Conservation (phyloP, 139 green algal species). For the Limnomonas spitsbergensis region DNA sequence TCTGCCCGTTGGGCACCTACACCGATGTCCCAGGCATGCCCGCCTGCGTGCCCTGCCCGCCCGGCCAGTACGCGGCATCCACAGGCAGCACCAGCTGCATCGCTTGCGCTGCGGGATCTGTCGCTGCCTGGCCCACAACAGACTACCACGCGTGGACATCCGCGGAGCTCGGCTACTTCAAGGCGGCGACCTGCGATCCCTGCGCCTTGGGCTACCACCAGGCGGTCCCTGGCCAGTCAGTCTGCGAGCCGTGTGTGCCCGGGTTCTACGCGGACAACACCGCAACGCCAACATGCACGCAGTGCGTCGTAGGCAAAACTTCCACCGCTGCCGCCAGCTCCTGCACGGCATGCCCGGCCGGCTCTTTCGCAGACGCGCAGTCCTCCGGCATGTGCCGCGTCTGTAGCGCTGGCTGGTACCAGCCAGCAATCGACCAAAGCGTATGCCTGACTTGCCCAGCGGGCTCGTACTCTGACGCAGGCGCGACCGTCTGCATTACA, state of each 20-base stretch:
- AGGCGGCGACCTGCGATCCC: neutral
- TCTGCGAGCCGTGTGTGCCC: neutral
- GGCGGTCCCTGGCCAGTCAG: neutral
- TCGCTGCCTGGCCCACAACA: neutral
- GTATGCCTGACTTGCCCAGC: neutral
- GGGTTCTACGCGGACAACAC: neutral
- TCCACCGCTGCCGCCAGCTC: neutral
- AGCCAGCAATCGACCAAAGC: neutral
- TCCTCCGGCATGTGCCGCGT: neutral
- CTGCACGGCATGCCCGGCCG: neutral
- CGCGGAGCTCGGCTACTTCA: neutral
- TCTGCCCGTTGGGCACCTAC: conserved; percentile 9
- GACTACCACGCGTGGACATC: neutral
- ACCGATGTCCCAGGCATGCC: conserved; percentile 2
- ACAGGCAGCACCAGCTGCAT: conserved; percentile 5
- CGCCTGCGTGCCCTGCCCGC: conserved; percentile 6
- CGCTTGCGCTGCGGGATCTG: neutral
- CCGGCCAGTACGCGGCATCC: neutral
- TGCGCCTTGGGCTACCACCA: neutral
- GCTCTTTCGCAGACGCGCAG: neutral
- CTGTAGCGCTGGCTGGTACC: neutral
- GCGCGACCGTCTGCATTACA: neutral
- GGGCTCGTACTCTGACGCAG: neutral
- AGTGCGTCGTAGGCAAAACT: neutral
- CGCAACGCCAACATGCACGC: conserved; percentile 2